Percentiles rank a stretch among this genome's conserved stretches.
These are phyloP conservation scores for Priceomyces fermenticarens DNA, from an alignment of 805 yeast genomes.

Conservation along the genomic window DNA sequence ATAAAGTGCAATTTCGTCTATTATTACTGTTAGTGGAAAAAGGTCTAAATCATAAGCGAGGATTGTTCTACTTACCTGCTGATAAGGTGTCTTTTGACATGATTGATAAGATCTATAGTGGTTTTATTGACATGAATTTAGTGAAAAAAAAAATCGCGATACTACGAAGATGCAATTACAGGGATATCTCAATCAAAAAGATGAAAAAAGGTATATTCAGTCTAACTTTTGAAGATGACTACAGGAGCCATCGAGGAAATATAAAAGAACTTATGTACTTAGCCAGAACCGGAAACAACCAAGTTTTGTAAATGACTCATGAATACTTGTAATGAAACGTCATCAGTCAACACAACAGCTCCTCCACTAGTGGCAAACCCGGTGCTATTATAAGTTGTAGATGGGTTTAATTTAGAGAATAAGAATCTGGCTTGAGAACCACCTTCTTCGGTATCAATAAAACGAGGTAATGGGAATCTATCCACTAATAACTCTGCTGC, in stretches of 20 bases:
- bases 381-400: conserved; percentile 71
- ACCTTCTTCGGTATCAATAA: conserved; percentile 96
- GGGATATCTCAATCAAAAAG: not conserved
- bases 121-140: not conserved
- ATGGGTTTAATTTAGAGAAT: conserved; percentile 91
- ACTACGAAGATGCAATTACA: not conserved
- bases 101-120: not conserved
- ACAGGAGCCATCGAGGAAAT: no score
- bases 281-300: conserved; percentile 57
- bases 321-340: conserved; percentile 90
- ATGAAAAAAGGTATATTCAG: not conserved
- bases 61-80: conserved; percentile 9
- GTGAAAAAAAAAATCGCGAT: not conserved
- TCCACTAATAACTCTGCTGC: conserved; percentile 90
- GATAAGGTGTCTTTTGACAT: conserved; percentile 7
- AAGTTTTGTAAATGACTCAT: conserved; percentile 92
- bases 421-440: conserved; percentile 98
- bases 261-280: conserved; percentile 2
- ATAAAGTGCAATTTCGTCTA: conserved; percentile 85
- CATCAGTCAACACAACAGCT: conserved; percentile 93
- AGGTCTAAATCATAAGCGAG: not conserved
- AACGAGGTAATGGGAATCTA: conserved; percentile 96
- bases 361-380: conserved; percentile 46
- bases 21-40: conserved; percentile 2
- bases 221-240: no score